A percentile compares a stretch with the other conserved stretches of the same genome.
Conservation (phyloP, 768 basidiomycete genomes). For the Boletus sp. region DNA sequence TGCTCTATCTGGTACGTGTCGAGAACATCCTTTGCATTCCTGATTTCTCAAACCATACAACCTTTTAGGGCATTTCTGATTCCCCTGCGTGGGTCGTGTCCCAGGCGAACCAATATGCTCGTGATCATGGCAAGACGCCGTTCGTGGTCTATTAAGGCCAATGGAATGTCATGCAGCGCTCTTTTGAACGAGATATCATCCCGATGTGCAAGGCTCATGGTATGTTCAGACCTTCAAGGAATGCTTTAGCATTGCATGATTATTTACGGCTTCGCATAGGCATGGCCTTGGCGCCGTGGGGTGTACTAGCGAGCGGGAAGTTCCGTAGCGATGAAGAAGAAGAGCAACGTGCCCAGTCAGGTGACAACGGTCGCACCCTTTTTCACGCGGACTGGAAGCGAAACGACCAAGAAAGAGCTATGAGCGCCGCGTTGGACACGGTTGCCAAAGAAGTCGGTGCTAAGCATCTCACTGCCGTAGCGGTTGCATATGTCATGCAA, state of each 20-base stretch:
- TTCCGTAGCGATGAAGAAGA: conserved; percentile 32
- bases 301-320: conserved; percentile 30
- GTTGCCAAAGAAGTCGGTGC: conserved; percentile 40
- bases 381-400: conserved; percentile 32
- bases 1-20: too few relatives aligned
- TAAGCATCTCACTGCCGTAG: conserved; percentile 35
- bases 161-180: conserved; percentile 42
- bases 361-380: conserved; percentile 38
- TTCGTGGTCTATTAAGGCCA: conserved; percentile 52
- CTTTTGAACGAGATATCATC: conserved; percentile 53
- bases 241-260: neutral
- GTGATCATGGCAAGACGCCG: conserved; percentile 44
- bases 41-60: neutral
- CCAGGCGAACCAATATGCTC: conserved; percentile 48
- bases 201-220: conserved; percentile 34
- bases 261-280: neutral
- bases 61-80: conserved; percentile 36
- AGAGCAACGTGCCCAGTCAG: conserved; percentile 20
- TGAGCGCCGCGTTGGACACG: conserved; percentile 35
- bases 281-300: conserved; percentile 36
- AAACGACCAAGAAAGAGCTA: conserved; percentile 29
- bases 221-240: conserved; percentile 2
- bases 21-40: neutral
- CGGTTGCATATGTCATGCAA: conserved; percentile 44
- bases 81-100: conserved; percentile 49